Percentiles rank a stretch among this genome's conserved stretches.
Evolutionary conservation across 768 basidiomycete species (phyloP).

Genomic region (Pilatotrama ljubarskyi): DNA sequence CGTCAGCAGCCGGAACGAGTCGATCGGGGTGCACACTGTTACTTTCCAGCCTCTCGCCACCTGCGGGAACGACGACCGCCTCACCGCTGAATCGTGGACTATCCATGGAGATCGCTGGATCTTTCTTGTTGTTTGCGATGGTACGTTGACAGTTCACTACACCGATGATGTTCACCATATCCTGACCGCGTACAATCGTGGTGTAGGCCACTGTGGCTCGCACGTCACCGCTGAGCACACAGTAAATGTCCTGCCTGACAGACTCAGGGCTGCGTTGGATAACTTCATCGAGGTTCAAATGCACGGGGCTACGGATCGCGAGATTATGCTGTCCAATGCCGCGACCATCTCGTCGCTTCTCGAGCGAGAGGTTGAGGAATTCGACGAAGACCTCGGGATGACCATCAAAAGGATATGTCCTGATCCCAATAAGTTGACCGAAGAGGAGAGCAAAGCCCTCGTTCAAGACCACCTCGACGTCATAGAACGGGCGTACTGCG

Average conservation of each 20-base stretch:
- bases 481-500: background rate
- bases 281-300: background rate
- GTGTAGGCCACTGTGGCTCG: background rate
- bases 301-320: background rate
- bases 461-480: background rate
- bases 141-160: background rate
- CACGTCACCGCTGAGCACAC: background rate
- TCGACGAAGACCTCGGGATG: background rate
- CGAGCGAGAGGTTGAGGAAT: background rate
- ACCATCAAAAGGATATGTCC: background rate
- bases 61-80: background rate
- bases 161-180: background rate
- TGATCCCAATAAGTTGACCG: background rate
- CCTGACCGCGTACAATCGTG: background rate
- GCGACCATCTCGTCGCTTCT: background rate
- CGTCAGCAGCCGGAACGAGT: too few species aligned
- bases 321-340: background rate
- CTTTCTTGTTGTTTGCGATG: background rate
- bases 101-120: background rate
- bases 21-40: background rate
- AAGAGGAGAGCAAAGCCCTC: background rate
- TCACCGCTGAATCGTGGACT: background rate
- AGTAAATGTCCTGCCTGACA: background rate
- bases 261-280: background rate
- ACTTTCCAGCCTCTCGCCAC: background rate